phyloP scores from a whole-genome alignment of 176 grass and related monocot genomes.

The Carex myosuroides region DNA sequence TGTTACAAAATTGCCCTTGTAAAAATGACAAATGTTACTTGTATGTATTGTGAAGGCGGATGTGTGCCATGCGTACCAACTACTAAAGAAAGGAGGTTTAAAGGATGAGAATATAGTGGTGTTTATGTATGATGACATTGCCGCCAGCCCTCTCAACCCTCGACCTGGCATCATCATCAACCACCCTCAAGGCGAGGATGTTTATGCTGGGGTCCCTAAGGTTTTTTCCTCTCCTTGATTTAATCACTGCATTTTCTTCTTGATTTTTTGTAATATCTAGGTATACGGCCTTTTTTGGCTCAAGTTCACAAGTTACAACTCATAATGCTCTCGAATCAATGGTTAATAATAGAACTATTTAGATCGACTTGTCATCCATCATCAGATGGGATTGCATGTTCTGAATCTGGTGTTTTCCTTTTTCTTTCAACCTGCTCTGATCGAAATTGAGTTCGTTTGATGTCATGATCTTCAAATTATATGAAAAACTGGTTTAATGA shows the following conservation, averaged over 20 bases:
- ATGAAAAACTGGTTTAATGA: not conserved
- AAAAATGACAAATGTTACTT: not conserved
- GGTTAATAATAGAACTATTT: not conserved
- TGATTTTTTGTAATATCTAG: not conserved
- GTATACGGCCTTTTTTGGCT: not conserved
- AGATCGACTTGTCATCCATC: not conserved
- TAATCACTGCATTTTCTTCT: constrained; percentile 8
- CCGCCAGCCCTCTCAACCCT: constrained; percentile 50
- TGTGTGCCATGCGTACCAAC: constrained; percentile 88
- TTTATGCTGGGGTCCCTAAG: constrained; percentile 87
- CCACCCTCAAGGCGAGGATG: constrained; percentile 64
- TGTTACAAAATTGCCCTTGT: not conserved
- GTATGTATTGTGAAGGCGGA: constrained; percentile 39
- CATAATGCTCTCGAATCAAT: not conserved
- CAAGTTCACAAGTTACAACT: not conserved
- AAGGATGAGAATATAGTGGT: constrained; percentile 93
- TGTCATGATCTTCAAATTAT: not conserved
- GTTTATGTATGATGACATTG: constrained; percentile 88
- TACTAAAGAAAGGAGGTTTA: constrained; percentile 54
- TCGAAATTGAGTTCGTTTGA: not conserved
- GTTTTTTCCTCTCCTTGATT: constrained; percentile 25
- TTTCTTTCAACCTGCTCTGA: not conserved
- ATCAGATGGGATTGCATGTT: not conserved
- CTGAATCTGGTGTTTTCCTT: too few relatives aligned
- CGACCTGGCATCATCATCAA: constrained; percentile 73